Conservation (phyloP, 805 yeast species). For the Clavispora carvajalis region DNA sequence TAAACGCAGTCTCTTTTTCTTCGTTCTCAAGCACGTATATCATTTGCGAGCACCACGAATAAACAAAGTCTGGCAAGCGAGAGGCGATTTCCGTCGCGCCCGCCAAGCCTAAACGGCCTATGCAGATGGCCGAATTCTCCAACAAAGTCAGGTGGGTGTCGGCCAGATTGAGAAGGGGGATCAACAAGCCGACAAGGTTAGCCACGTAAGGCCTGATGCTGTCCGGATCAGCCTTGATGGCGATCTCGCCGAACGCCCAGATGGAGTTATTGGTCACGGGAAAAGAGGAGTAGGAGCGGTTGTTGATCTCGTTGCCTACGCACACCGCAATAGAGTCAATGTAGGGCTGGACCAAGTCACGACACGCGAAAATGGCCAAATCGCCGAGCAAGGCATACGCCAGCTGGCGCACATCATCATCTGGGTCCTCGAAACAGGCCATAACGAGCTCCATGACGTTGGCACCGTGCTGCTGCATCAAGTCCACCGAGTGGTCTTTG, state of each 20-base stretch:
- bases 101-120: conserved; percentile 77
- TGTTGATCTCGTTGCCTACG: conserved; percentile 63
- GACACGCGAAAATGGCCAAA: conserved; percentile 58
- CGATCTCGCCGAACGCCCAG: conserved; percentile 90
- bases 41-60: conserved; percentile 69
- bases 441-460: conserved; percentile 58
- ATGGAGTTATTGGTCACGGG: conserved; percentile 84
- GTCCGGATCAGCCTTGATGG: conserved; percentile 48
- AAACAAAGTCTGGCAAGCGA: conserved; percentile 51
- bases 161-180: conserved; percentile 51
- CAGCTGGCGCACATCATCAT: conserved; percentile 87
- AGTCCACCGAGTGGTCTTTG: conserved; percentile 53
- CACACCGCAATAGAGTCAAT: conserved; percentile 53
- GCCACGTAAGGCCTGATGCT: conserved; percentile 48
- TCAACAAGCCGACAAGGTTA: conserved; percentile 50
- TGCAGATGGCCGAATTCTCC: conserved; percentile 85
- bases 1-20: conserved; percentile 83
- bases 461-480: conserved; percentile 37
- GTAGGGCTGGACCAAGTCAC: conserved; percentile 41
- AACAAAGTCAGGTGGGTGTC: conserved; percentile 59
- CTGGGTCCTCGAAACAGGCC: conserved; percentile 67
- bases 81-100: conserved; percentile 48
- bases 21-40: conserved; percentile 66
- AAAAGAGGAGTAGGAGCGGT: conserved; percentile 42
- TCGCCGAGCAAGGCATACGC: conserved; percentile 91